Conservation (phyloP, 108 stramenopile genomes). For the Hondaea fermentalgiana region DNA sequence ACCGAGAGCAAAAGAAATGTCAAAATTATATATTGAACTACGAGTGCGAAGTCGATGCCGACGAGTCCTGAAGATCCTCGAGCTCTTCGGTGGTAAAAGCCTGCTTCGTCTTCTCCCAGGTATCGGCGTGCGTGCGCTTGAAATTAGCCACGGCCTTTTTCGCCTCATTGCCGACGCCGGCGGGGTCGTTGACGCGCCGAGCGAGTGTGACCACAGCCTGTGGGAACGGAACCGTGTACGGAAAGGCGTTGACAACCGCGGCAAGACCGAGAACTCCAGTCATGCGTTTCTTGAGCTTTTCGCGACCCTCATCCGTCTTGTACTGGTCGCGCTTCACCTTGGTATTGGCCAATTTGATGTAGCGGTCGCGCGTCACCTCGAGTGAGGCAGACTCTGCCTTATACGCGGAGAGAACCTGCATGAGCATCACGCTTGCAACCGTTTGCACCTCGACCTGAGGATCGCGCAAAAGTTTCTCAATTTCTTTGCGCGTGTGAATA, state of each 20-base stretch:
- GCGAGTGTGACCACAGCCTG: background rate
- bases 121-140: background rate
- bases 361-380: constrained; percentile 4
- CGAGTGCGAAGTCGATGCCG: background rate
- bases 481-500: background rate
- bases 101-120: background rate
- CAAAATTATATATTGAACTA: background rate
- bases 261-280: background rate
- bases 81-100: background rate
- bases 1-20: too few relatives aligned
- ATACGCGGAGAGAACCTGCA: background rate
- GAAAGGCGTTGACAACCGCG: background rate
- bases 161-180: background rate
- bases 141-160: background rate
- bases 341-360: background rate
- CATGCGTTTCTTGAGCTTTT: constrained; percentile 5
- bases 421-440: background rate
- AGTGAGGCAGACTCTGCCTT: background rate
- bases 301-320: constrained; percentile 2
- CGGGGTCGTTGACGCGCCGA: background rate
- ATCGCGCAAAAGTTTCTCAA: background rate
- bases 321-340: background rate
- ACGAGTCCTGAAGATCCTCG: background rate
- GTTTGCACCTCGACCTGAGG: constrained; percentile 10
- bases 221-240: background rate